Conservation (phyloP, 2,329 filamentous ascomycete genomes). For the Sporothrix brasiliensis region DNA sequence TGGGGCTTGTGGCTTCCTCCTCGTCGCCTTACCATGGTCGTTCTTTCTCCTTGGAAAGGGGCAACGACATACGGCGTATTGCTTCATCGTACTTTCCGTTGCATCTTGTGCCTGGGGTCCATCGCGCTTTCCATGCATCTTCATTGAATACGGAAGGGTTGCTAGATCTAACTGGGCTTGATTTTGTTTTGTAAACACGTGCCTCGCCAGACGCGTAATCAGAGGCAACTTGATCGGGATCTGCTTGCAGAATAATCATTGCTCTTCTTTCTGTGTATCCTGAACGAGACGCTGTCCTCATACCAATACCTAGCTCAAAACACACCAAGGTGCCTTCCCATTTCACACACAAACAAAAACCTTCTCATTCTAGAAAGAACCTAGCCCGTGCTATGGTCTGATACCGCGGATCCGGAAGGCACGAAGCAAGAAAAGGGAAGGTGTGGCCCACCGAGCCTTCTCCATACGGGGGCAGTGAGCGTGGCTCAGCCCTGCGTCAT, state of each 20-base stretch:
- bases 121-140: not conserved
- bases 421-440: slow-evolving; percentile 19
- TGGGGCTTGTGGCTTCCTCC: slow-evolving; percentile 5
- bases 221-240: not conserved
- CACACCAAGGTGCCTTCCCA: slow-evolving; percentile 2
- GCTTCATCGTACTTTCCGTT: slow-evolving; percentile 13
- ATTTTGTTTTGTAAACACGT: not conserved
- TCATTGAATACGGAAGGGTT: slow-evolving; percentile 9
- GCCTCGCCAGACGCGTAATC: not conserved
- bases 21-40: not conserved
- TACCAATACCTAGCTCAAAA: not conserved
- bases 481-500: slow-evolving; percentile 29
- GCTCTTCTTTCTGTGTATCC: not conserved
- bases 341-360: not conserved
- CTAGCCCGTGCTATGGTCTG: not conserved
- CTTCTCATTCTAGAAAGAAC: slow-evolving; percentile 8
- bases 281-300: not conserved
- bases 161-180: not conserved
- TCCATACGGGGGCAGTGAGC: slow-evolving; percentile 19
- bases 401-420: slow-evolving; percentile 25
- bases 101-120: not conserved
- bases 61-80: not conserved
- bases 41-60: not conserved
- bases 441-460: slow-evolving; percentile 17
- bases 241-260: slow-evolving; percentile 1